Percentiles rank a stretch among this genome's conserved stretches.
Conservation (phyloP, 495 filamentous ascomycete genomes). For the Thozetella sp. region DNA sequence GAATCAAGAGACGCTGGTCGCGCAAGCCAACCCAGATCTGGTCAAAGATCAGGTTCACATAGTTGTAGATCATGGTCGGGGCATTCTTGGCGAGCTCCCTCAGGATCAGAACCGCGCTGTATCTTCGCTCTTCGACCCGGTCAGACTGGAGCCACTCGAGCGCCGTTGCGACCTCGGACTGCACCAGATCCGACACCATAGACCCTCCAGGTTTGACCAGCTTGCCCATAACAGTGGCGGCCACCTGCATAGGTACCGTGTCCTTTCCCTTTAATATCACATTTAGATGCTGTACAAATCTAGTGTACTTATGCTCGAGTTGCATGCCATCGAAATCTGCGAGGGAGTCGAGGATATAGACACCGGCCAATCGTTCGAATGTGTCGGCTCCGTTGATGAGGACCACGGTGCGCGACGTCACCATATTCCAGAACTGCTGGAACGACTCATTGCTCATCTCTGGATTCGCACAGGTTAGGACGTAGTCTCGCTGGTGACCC, state of each 20-base stretch:
- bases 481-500: background rate
- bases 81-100: slow-evolving; percentile 88
- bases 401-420: slow-evolving; percentile 73
- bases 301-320: slow-evolving; percentile 87
- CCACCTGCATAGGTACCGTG: slow-evolving; percentile 80
- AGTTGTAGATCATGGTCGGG: slow-evolving; percentile 90
- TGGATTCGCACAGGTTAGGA: slow-evolving; percentile 29
- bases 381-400: slow-evolving; percentile 84
- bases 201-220: slow-evolving; percentile 91
- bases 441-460: slow-evolving; percentile 81
- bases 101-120: slow-evolving; percentile 87
- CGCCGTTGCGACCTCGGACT: slow-evolving; percentile 92
- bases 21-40: slow-evolving; percentile 93
- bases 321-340: slow-evolving; percentile 97
- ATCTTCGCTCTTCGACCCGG: slow-evolving; percentile 86
- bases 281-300: slow-evolving; percentile 89
- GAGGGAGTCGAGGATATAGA: slow-evolving; percentile 86
- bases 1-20: slow-evolving; percentile 86
- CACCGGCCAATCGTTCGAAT: slow-evolving; percentile 85
- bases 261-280: slow-evolving; percentile 87
- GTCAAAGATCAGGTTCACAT: slow-evolving; percentile 87
- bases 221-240: slow-evolving; percentile 83
- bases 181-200: slow-evolving; percentile 92
- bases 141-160: slow-evolving; percentile 97
- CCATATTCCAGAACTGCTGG: slow-evolving; percentile 73